Evolutionary conservation across 805 yeast genomes (phyloP).

Genomic region (Komagataella ulmi): DNA sequence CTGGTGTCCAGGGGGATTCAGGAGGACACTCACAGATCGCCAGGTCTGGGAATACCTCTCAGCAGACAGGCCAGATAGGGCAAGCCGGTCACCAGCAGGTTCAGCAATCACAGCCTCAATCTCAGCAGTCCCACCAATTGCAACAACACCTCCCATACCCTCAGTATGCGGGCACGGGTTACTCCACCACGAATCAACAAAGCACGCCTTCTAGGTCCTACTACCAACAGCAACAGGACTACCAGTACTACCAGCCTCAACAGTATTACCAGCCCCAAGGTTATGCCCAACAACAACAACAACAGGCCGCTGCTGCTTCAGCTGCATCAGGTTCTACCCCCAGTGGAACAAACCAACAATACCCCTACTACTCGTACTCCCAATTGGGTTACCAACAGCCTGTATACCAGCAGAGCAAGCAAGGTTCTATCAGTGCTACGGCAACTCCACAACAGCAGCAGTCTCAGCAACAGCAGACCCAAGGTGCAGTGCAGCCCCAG

Average conservation of each 20-base stretch:
- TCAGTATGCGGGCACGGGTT: background rate
- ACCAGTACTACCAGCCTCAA: background rate
- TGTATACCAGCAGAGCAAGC: background rate
- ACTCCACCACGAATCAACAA: background rate
- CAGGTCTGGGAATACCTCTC: background rate
- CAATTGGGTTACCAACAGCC: slow-evolving; percentile 1
- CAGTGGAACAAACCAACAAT: background rate
- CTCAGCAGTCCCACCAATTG: background rate
- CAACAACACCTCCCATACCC: background rate
- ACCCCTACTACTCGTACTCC: slow-evolving; percentile 2
- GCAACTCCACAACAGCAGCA: background rate
- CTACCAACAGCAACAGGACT: background rate
- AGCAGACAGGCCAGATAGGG: background rate
- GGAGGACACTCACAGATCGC: background rate
- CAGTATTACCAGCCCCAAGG: background rate
- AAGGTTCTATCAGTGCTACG: background rate
- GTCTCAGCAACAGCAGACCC: background rate
- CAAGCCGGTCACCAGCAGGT: slow-evolving; percentile 1
- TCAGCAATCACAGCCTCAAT: background rate
- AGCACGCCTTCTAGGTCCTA: background rate
- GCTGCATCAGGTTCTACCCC: background rate
- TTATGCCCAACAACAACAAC: background rate
- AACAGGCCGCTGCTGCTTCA: slow-evolving; percentile 1
- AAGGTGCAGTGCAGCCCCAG: background rate
- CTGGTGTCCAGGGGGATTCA: background rate